Conservation (phyloP, 768 basidiomycete species). For the Arthromyces matolae region DNA sequence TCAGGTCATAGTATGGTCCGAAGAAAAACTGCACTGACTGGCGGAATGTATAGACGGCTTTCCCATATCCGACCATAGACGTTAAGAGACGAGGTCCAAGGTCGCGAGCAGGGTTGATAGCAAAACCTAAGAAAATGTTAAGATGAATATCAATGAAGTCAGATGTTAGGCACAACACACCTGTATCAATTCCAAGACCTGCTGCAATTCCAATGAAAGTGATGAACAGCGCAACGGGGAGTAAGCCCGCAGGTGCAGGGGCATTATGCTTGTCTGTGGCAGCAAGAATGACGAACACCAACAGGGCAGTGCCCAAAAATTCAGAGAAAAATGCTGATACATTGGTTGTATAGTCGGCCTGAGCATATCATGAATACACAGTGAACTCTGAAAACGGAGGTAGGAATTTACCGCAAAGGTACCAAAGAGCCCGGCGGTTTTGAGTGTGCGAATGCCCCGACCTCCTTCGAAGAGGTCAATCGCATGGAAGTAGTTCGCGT, state of each 20-base stretch:
- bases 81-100: constrained; percentile 66
- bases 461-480: constrained; percentile 64
- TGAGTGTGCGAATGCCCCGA: constrained; percentile 46
- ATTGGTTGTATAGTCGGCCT: constrained; percentile 31
- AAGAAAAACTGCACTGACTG: constrained; percentile 31
- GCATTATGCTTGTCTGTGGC: constrained; percentile 51
- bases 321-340: constrained; percentile 43
- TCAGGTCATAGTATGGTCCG: background rate
- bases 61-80: constrained; percentile 69
- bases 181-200: constrained; percentile 61
- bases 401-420: constrained; percentile 52
- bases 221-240: constrained; percentile 56
- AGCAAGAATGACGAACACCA: constrained; percentile 55
- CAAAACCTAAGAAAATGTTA: constrained; percentile 25
- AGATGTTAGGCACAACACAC: constrained; percentile 16
- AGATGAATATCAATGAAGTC: background rate
- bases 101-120: constrained; percentile 35
- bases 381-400: background rate
- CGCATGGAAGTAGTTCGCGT: constrained; percentile 66
- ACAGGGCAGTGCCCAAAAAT: constrained; percentile 56
- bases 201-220: constrained; percentile 54
- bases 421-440: constrained; percentile 53
- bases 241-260: constrained; percentile 47
- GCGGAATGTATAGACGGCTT: constrained; percentile 37
- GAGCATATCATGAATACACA: background rate